Base-by-base conservation (phyloP, 73 alveolate genomes). In the Blepharisma stoltei region DNA sequence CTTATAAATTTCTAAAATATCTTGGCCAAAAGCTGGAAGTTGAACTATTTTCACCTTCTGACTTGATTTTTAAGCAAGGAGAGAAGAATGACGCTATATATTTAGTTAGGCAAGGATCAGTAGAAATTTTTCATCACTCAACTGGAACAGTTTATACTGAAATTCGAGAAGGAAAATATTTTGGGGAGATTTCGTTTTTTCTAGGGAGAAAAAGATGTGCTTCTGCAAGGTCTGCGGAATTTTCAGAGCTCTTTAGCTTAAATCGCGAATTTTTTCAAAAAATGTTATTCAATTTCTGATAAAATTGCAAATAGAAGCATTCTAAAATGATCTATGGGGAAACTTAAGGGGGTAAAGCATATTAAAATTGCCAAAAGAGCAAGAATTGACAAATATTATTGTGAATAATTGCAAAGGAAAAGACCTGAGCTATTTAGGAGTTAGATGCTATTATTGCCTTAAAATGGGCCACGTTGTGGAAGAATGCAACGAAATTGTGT, bases 1-100 rank as follows among this genome's bases (percentile, higher is more conserved):
- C 60, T 32, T 20, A 55, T 20, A 86, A 78, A 21, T 80, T 84
- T 54, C 77, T 88, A 9, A 82, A 77, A 44, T 86, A 83, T 47
- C 84, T 69, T 4, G 38, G 67, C 32, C 9, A 69, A n/a, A n/a
- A 44, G 27, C 1, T 69, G 80, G 20, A 69, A 69, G 27, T 38
- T 25, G 79, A 69, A 25, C 32, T 43, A 14, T 69, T 69, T 43
- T 71, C 67, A 3, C 21, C 55, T 18, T 71, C 32, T 38, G 79
- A 69, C 60, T 7, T 69, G 9, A 38, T 69, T 43, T 69, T 69
- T 43, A 46, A 69, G 5, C 71, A 69, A 69, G 79, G 79, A 14
- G 79, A 69, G 5, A 9, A 7, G 41, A 44, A 21, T 25, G 9
- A 25, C 0, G 6, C 27, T 2, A 69, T 69, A n/a, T 69, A 69